Evolutionary conservation across 2,329 filamentous ascomycete genomes (phyloP), one percentile per base, ranked within the genome.

Genomic region (Fusarium sp.): DNA sequence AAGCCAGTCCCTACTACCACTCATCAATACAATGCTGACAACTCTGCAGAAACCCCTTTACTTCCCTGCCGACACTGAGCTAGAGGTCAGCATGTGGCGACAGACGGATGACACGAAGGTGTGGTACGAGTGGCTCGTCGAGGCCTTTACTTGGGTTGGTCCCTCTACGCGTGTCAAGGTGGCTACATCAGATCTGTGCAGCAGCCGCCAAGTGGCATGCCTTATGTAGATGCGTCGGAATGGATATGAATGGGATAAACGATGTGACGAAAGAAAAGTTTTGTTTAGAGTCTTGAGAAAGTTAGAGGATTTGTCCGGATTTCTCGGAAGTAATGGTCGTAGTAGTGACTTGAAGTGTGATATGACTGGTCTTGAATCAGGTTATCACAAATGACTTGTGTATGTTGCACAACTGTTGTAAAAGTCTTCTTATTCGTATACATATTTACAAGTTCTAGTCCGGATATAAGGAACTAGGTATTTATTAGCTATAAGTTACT

Each of bases 81-180:
- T 98, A 6, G 92, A 97, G 72, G 90, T 98, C 38, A 96, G 90
- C 77, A 98, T 99, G 90, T 98, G 94, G 92, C 88, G 96, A 51
- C 93, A 97, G 81, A 98, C 96, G 1, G 95, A 99, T 76, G 94
- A 98, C 77, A 89, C 92, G 38, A 97, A 93, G 79, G 96, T 99
- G 9, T 99, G 96, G 97, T 99, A 99, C 79, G 96, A 99, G 79
- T 99, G 96, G 96, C 85, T 96, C 64, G 91, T 98, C 3, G 96
- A 98, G 79, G 93, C 92, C 13, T 98, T 91, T 79, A 87, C 85
- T 20, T 90, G 87, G 83, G 80, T 88, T 50, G 86, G 86, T 1
- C 85, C 85, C n/a, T 83, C 85, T 39, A 83, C 84, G 70, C 83
- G 90, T 57, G 84, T 93, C 79, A 91, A 91, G 80, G 82, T 94